phyloP scores from a whole-genome alignment of 768 basidiomycete genomes.

The Boletus eberwhitei region DNA sequence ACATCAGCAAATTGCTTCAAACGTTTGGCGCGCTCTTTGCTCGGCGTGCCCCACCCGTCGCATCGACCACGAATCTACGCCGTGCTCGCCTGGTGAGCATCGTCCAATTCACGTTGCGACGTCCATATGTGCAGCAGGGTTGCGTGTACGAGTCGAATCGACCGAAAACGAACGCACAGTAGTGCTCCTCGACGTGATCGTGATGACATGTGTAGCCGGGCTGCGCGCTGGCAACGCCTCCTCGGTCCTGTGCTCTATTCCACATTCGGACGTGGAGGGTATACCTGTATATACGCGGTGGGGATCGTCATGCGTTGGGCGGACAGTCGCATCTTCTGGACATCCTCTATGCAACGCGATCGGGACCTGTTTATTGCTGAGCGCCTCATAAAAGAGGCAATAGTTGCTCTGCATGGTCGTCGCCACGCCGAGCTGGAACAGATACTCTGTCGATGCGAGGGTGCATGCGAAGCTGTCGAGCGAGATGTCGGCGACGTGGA shows the following conservation, averaged over 20 bases:
- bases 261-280: too few species aligned
- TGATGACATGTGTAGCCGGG: too few species aligned
- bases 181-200: background rate
- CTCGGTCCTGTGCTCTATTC: background rate
- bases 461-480: conserved; percentile 31
- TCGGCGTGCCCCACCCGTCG: background rate
- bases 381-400: conserved; percentile 36
- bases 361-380: too few species aligned
- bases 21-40: background rate
- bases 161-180: background rate
- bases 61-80: background rate
- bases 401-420: conserved; percentile 30
- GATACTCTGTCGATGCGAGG: conserved; percentile 25
- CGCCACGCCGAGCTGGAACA: conserved; percentile 21
- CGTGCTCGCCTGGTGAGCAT: background rate
- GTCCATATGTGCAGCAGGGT: background rate
- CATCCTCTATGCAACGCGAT: too few species aligned
- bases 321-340: background rate
- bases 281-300: background rate
- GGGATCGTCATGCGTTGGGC: too few species aligned
- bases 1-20: too few species aligned
- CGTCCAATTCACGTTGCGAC: background rate
- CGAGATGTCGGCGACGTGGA: conserved; percentile 28
- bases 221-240: too few species aligned
- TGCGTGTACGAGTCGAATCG: too few species aligned